Evolutionary conservation across 1,139 yeast species (phyloP).

Genomic region (Scheffersomyces illinoinensis): DNA sequence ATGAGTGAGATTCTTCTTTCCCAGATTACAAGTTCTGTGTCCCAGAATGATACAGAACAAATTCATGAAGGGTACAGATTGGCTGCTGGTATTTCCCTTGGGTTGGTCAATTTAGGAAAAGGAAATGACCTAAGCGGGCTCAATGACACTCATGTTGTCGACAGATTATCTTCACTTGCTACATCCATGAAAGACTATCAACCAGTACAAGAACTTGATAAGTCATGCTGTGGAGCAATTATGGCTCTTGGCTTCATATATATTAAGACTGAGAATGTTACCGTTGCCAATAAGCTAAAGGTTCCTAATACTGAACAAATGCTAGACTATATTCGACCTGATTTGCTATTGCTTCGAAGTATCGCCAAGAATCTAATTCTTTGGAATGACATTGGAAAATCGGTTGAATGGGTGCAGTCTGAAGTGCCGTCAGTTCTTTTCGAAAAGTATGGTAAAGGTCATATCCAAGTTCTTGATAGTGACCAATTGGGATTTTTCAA

Average conservation of each 20-base stretch:
- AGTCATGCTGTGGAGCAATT: conserved; percentile 79
- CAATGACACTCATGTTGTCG: conserved; percentile 72
- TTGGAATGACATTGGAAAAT: conserved; percentile 67
- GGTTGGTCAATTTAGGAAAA: conserved; percentile 81
- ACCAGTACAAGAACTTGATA: conserved; percentile 63
- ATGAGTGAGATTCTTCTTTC: conserved; percentile 81
- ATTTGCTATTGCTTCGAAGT: conserved; percentile 67
- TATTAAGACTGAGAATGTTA: conserved; percentile 61
- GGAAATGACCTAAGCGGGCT: conserved; percentile 66
- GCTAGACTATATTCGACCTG: conserved; percentile 79
- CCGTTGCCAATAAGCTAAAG: conserved; percentile 63
- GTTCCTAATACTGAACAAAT: conserved; percentile 64
- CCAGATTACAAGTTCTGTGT: conserved; percentile 59
- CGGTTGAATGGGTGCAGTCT: conserved; percentile 59
- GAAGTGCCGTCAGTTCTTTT: conserved; percentile 53
- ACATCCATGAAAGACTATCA: conserved; percentile 69
- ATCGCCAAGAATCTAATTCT: conserved; percentile 69
- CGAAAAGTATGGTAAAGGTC: conserved; percentile 24
- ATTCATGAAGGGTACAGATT: conserved; percentile 82
- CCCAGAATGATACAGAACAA: conserved; percentile 56
- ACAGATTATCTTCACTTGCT: conserved; percentile 60
- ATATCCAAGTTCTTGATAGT: conserved; percentile 45
- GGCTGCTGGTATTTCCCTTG: conserved; percentile 87
- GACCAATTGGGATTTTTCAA: conserved; percentile 67
- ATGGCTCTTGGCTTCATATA: conserved; percentile 76